Evolutionary conservation across 305 asterid species (phyloP), one percentile per base, ranked within the genome.

Genomic region (Withania somnifera): DNA sequence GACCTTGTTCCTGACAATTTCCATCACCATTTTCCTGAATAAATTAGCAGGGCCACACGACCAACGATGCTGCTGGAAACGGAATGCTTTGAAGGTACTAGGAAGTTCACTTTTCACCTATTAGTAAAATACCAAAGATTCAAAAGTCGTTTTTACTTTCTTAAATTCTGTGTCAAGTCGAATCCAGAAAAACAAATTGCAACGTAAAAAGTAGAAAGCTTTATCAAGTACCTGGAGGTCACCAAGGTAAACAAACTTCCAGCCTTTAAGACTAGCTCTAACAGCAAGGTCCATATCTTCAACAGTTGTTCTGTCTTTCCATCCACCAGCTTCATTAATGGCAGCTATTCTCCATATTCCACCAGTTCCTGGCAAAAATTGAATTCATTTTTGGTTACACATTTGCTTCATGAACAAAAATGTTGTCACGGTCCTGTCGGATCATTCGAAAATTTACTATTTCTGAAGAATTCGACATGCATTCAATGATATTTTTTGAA

Each of bases 201-300:
- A 34, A 34, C 38, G 38, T 5, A 34, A 6, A 0, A 1, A 3
- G 34, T 30, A 30, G 34, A 3, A 30, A 30, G 1, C 40, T 40
- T 79, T 9, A 75, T 64, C 45, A 56, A 34, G 38, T 83, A 91
- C 92, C 88, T 91, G 91, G 9, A 91, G 89, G 84, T 91, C 94
- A 38, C 92, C 94, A 42, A 90, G 87, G 79, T 90, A 90, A 4
- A 90, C 82, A 80, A 90, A 90, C 68, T 88, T 90, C 94, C 94
- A 90, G 40, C 94, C 94, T 78, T 88, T 88, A 26, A 90, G 94
- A 81, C 94, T 89, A 26, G 92, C 88, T 83, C 94, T 85, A 77
- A 90, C 89, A 63, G 94, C 94, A 75, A 90, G 89, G 84, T 89
- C 94, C 94, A 90, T 90, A 71, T 90, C 94, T 77, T 90, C 94